phyloP scores from a whole-genome alignment of 2,329 filamentous ascomycete species.

The Boeremia exigua region DNA sequence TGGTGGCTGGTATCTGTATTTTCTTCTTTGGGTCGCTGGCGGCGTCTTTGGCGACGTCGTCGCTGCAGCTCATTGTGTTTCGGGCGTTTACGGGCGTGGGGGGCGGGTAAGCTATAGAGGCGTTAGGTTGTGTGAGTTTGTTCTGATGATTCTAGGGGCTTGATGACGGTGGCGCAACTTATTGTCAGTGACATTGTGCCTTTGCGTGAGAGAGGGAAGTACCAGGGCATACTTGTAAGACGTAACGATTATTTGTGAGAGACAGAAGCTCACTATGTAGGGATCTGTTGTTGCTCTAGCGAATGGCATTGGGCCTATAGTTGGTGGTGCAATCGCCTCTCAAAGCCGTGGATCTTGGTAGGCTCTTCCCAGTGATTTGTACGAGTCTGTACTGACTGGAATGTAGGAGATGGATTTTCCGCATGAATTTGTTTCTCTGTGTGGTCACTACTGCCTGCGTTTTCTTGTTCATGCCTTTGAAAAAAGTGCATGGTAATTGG shows the following conservation, averaged over 20 bases:
- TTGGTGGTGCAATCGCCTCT: conserved; percentile 35
- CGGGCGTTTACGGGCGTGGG: conserved; percentile 67
- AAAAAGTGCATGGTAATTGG: conserved; percentile 56
- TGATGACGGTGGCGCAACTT: conserved; percentile 53
- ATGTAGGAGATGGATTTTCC: conserved; percentile 29
- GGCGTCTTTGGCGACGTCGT: conserved; percentile 61
- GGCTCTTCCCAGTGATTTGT: background rate
- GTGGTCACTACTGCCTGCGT: conserved; percentile 26
- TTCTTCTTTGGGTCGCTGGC: conserved; percentile 60
- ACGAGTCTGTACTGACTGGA: background rate
- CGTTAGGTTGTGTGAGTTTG: too few species aligned
- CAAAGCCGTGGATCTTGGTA: conserved; percentile 26
- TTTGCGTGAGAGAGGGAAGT: conserved; percentile 47
- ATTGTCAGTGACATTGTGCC: conserved; percentile 49
- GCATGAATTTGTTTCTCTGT: conserved; percentile 46
- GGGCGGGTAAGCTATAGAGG: conserved; percentile 45
- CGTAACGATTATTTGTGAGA: background rate
- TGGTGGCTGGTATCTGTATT: conserved; percentile 57
- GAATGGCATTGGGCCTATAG: conserved; percentile 35
- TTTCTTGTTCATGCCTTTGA: conserved; percentile 47
- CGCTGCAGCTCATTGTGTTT: conserved; percentile 63
- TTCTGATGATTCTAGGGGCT: conserved; percentile 51
- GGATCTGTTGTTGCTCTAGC: conserved; percentile 42
- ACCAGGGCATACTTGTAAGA: conserved; percentile 43
- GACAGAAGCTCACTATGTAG: conserved; percentile 22